Conservation (phyloP, 768 basidiomycete genomes). For the Boletellus ananas region DNA sequence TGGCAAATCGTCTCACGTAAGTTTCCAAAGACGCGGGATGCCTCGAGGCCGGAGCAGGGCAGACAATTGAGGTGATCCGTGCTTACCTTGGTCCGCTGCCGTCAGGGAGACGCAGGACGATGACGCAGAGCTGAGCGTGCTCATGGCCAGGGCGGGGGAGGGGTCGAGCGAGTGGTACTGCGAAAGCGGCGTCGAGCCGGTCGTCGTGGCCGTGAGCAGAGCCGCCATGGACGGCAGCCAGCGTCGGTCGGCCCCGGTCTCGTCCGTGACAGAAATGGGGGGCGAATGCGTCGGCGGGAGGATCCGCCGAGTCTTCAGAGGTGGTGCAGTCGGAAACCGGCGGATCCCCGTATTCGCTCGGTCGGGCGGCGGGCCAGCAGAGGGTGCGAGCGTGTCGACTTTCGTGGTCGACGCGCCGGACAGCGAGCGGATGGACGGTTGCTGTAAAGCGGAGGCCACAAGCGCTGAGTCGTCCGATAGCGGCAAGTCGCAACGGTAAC, state of each 20-base stretch:
- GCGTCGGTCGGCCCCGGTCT: slow-evolving; percentile 6
- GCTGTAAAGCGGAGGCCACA: neutral
- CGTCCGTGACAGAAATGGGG: slow-evolving; percentile 1
- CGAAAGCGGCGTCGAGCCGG: slow-evolving; percentile 31
- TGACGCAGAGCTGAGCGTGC: slow-evolving; percentile 27
- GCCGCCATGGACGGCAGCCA: slow-evolving; percentile 19
- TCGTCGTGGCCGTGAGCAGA: slow-evolving; percentile 22
- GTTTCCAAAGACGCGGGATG: slow-evolving; percentile 24
- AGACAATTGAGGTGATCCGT: too few relatives aligned
- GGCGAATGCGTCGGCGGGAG: slow-evolving; percentile 26
- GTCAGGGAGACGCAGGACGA: slow-evolving; percentile 54
- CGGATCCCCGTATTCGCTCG: slow-evolving; percentile 39
- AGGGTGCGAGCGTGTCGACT: neutral
- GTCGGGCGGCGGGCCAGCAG: too few relatives aligned
- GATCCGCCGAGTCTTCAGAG: slow-evolving; percentile 53
- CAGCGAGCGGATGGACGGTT: slow-evolving; percentile 4
- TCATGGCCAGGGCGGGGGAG: slow-evolving; percentile 21
- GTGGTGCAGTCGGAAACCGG: slow-evolving; percentile 42
- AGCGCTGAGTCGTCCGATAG: slow-evolving; percentile 10
- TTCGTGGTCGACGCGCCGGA: slow-evolving; percentile 13
- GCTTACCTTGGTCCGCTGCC: slow-evolving; percentile 62
- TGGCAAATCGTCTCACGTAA: slow-evolving; percentile 34
- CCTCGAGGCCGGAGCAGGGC: slow-evolving; percentile 20
- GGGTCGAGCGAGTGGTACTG: slow-evolving; percentile 32
- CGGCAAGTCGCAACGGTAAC: slow-evolving; percentile 24